These are phyloP conservation scores for Exidia glandulosa DNA, from an alignment of 768 basidiomycete genomes.

Conservation along the genomic window DNA sequence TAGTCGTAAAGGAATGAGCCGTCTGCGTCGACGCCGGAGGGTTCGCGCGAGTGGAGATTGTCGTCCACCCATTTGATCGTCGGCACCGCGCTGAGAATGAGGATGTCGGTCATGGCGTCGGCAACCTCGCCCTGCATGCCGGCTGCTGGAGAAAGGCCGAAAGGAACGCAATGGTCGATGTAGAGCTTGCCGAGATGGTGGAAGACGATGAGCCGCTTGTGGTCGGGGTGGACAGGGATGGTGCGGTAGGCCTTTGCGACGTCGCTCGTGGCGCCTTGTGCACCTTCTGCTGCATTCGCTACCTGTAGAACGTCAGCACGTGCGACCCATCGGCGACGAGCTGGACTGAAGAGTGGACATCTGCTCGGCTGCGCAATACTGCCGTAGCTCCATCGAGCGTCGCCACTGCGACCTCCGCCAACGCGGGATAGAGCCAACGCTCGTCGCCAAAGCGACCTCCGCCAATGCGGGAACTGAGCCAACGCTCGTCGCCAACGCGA, in stretches of 20 bases:
- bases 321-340: too few relatives aligned
- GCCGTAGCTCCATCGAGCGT: too few relatives aligned
- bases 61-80: background rate
- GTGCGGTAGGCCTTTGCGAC: conserved; percentile 26
- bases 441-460: too few relatives aligned
- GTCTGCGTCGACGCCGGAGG: background rate
- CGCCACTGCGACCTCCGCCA: too few relatives aligned
- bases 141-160: conserved; percentile 18
- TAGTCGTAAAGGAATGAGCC: background rate
- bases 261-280: conserved; percentile 21
- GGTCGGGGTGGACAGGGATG: conserved; percentile 19
- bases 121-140: conserved; percentile 23
- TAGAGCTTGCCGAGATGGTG: conserved; percentile 16
- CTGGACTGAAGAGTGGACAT: too few relatives aligned
- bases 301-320: conserved; percentile 13
- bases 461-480: too few relatives aligned
- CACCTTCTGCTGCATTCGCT: conserved; percentile 18
- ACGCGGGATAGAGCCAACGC: too few relatives aligned
- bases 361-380: too few relatives aligned
- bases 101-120: conserved; percentile 14
- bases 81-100: background rate
- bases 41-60: background rate
- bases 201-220: conserved; percentile 25
- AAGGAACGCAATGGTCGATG: conserved; percentile 23
- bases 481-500: too few relatives aligned